phyloP scores from a whole-genome alignment of 495 filamentous ascomycete species.

The Hypoxylon lenormandii region DNA sequence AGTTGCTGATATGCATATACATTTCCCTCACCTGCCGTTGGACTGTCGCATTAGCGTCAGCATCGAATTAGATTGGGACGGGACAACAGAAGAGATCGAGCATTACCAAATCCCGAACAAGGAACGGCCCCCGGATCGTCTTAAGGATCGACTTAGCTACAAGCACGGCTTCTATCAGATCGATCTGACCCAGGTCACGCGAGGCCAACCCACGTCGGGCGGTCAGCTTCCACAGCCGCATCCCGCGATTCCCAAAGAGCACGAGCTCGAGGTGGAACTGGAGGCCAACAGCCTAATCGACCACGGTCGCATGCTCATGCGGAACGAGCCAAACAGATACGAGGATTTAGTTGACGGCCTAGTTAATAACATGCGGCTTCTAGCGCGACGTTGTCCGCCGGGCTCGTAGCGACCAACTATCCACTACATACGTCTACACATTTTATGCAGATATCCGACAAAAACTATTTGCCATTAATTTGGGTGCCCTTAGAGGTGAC shows the following conservation, averaged over 20 bases:
- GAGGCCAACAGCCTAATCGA: conserved; percentile 73
- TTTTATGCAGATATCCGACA: not conserved
- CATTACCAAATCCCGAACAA: conserved; percentile 52
- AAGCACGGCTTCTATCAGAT: conserved; percentile 84
- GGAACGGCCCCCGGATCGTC: conserved; percentile 69
- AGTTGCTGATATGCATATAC: conserved; percentile 83
- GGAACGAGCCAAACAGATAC: conserved; percentile 73
- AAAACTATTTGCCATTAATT: not conserved
- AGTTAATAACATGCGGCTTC: conserved; percentile 80
- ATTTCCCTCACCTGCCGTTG: conserved; percentile 75
- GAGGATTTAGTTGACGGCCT: conserved; percentile 81
- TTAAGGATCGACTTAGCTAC: conserved; percentile 91
- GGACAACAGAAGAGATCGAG: conserved; percentile 69
- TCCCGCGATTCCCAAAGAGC: conserved; percentile 69
- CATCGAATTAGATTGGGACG: conserved; percentile 87
- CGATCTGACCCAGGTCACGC: conserved; percentile 87
- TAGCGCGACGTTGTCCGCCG: conserved; percentile 62
- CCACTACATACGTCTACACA: no score
- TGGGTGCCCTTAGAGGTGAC: no score
- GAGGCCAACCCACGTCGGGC: conserved; percentile 48
- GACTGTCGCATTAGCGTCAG: conserved; percentile 92
- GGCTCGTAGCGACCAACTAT: not conserved
- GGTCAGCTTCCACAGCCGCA: conserved; percentile 27
- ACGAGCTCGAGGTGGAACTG: conserved; percentile 90
- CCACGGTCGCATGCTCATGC: conserved; percentile 72